Evolutionary conservation across 2,329 filamentous ascomycete species (phyloP), one percentile per base, ranked within the genome.

Genomic region (Aspergillus calidoustus): DNA sequence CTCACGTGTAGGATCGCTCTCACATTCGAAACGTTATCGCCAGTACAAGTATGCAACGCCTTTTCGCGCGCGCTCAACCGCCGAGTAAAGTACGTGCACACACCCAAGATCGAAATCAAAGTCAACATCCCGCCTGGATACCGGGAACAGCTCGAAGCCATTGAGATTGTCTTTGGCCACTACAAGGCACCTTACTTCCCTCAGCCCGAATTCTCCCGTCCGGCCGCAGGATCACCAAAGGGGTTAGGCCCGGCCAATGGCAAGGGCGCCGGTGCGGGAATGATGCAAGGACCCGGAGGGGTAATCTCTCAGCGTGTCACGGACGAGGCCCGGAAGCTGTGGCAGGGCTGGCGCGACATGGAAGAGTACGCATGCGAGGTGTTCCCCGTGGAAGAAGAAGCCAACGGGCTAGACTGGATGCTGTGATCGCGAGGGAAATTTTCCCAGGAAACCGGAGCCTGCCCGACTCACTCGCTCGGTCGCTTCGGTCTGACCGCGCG

Each of bases 331-430:
- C 82, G 94, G 64, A 85, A 90, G 69, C 81, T 99, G 25, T 98
- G 95, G 95, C 92, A 96, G 74, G 95, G 93, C 4, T 92, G 92
- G 68, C 85, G 95, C 58, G 91, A 92, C 31, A 85, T 98, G 68
- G 93, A 97, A 74, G 95, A 98, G 77, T 99, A 98, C 75, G 94
- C 94, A 1, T 85, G 91, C 53, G 95, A 98, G 75, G 93, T 96
- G 30, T 98, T 98, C 71, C 92, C 92, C 0, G 85, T 97, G 13
- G 95, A 99, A 77, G 95, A 99, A 79, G 90, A 93, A 69, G 92
- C 93, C 34, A 98, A 98, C 74, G 94, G 94, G 5, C 80, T 95
- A 72, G 92, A 90, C 17, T 99, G 95, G 95, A 98, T 97, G 94
- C 66, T 79, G 56, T 80, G 62, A 71, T 65, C 61, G 64, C 31